A percentile compares a stretch with the other conserved stretches of the same genome.
Evolutionary conservation across 805 yeast species (phyloP).

Genomic region (Candida germanica): DNA sequence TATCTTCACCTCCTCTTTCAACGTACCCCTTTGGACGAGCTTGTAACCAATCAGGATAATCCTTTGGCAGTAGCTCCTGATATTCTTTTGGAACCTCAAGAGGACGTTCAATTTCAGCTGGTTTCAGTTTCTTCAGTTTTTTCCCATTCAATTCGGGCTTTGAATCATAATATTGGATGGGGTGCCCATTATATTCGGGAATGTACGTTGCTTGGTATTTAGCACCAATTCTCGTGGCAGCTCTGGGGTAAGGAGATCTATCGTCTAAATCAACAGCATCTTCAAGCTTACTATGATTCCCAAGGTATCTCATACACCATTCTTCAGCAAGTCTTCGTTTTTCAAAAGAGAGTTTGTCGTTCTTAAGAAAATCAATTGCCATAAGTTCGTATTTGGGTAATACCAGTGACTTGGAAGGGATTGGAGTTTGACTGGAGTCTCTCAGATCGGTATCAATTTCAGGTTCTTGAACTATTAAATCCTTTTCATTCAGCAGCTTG

Average conservation of each 20-base stretch:
- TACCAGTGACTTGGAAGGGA: constrained; percentile 7
- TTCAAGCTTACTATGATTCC: constrained; percentile 68
- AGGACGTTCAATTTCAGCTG: constrained; percentile 19
- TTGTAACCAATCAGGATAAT: constrained; percentile 73
- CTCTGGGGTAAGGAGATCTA: constrained; percentile 71
- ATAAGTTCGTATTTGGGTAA: constrained; percentile 55
- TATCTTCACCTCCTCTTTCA: constrained; percentile 77
- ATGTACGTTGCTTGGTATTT: constrained; percentile 70
- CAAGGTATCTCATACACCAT: constrained; percentile 80
- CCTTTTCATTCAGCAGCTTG: constrained; percentile 36
- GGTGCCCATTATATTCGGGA: constrained; percentile 52
- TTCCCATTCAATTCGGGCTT: constrained; percentile 6
- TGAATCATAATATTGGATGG: constrained; percentile 63
- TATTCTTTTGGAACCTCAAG: constrained; percentile 49
- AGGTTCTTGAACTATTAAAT: constrained; percentile 22
- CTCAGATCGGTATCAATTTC: constrained; percentile 3
- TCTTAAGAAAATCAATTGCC: constrained; percentile 51
- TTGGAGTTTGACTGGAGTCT: constrained; percentile 12
- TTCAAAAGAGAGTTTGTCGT: constrained; percentile 42
- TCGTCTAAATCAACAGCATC: constrained; percentile 78
- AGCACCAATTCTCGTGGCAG: constrained; percentile 71
- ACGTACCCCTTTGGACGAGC: constrained; percentile 76
- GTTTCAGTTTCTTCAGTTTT: constrained; percentile 17
- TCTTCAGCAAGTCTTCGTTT: constrained; percentile 59
- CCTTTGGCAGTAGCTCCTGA: constrained; percentile 37